A percentile compares a stretch with the other conserved stretches of the same genome.
phyloP scores from a whole-genome alignment of 257 asterid species.

The Solanum ahanhuiri region DNA sequence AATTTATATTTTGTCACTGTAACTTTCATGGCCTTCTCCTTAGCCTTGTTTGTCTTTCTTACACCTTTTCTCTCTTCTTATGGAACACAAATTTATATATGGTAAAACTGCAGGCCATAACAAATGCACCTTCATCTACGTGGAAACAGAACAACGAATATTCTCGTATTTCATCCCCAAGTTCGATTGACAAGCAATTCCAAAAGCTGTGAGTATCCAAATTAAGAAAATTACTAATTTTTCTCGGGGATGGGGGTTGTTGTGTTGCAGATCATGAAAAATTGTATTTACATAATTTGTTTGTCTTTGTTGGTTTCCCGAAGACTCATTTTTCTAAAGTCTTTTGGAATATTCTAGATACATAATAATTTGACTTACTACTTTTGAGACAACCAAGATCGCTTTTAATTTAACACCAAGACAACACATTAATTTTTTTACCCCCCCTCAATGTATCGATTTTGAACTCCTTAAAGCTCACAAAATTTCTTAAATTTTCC shows the following conservation, averaged over 20 bases:
- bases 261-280: neutral
- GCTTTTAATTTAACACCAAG: neutral
- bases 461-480: neutral
- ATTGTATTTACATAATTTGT: neutral
- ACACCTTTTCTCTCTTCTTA: conserved; percentile 13
- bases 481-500: neutral
- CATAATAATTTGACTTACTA: neutral
- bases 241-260: neutral
- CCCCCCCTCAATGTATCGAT: neutral
- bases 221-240: neutral
- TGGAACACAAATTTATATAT: neutral
- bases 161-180: conserved; percentile 38
- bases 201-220: conserved; percentile 58
- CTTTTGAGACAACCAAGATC: neutral
- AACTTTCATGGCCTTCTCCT: neutral
- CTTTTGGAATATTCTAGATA: neutral
- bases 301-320: neutral
- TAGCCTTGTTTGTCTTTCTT: conserved; percentile 11
- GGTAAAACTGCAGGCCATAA: conserved; percentile 1
- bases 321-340: neutral
- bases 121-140: conserved; percentile 32
- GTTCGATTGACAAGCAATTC: conserved; percentile 46
- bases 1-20: neutral
- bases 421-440: neutral
- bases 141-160: conserved; percentile 32